Conservation (phyloP, 2,329 filamentous ascomycete species). For the Phyllosticta citribraziliensis region DNA sequence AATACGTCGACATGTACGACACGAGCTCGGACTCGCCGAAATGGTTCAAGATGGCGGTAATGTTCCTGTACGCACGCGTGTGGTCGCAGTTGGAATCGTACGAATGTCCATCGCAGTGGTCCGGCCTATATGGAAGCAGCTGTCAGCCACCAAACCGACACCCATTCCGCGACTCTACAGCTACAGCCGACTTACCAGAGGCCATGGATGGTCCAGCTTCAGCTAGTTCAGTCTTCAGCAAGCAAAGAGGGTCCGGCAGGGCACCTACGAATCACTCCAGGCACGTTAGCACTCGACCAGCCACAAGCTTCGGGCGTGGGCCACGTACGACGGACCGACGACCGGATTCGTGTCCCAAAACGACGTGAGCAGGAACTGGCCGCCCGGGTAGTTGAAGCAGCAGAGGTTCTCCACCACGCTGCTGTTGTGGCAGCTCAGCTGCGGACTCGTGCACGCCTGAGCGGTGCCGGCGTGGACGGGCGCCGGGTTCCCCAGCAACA, state of each 20-base stretch:
- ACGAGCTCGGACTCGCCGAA: conserved; percentile 48
- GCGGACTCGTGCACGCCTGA: conserved; percentile 27
- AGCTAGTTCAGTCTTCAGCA: conserved; percentile 37
- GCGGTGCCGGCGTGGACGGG: conserved; percentile 19
- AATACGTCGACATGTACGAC: conserved; percentile 59
- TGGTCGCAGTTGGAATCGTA: conserved; percentile 58
- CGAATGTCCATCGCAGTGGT: conserved; percentile 53
- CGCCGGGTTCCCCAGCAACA: conserved; percentile 21
- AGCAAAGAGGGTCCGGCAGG: not conserved
- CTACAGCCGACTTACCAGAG: conserved; percentile 40
- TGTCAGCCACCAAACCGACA: not conserved
- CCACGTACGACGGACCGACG: conserved; percentile 35
- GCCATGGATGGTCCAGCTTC: conserved; percentile 60
- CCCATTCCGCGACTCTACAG: not conserved
- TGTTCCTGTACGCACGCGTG: conserved; percentile 53
- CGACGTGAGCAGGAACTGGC: conserved; percentile 62
- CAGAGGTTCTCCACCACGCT: conserved; percentile 54
- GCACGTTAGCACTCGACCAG: conserved; percentile 27
- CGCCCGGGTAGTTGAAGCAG: conserved; percentile 65
- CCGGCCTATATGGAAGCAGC: conserved; percentile 25
- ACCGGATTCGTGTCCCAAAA: conserved; percentile 64
- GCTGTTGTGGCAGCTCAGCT: conserved; percentile 55
- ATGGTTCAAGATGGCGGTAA: conserved; percentile 50
- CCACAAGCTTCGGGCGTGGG: not conserved
- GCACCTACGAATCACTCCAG: not conserved